Evolutionary conservation across 129 eudicot genomes (phyloP).

Genomic region (Scalesia atractyloides): DNA sequence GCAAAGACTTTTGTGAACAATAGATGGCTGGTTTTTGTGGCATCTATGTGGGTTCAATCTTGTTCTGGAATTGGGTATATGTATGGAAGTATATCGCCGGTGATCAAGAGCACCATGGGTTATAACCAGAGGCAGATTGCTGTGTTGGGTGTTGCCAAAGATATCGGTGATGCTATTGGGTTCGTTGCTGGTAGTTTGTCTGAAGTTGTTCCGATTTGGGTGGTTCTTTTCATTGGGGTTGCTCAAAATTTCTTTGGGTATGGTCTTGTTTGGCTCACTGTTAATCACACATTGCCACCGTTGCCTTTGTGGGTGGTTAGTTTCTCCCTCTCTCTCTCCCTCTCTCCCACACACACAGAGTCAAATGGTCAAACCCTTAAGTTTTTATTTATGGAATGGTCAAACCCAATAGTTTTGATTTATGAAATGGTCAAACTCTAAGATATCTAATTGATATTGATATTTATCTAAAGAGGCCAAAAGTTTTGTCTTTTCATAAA

Average conservation of each 20-base stretch:
- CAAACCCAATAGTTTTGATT: neutral
- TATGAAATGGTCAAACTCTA: neutral
- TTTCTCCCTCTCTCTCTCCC: conserved; percentile 21
- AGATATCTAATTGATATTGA: too few species aligned
- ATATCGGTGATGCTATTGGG: conserved; percentile 72
- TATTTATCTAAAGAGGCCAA: too few species aligned
- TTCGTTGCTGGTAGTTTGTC: conserved; percentile 62
- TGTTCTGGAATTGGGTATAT: conserved; percentile 73
- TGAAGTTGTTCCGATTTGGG: conserved; percentile 74
- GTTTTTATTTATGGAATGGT: neutral
- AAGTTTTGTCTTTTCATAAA: too few species aligned
- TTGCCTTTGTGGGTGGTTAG: conserved; percentile 74
- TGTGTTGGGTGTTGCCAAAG: conserved; percentile 73
- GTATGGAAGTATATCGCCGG: conserved; percentile 78
- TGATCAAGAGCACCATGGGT: conserved; percentile 67
- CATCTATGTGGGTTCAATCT: conserved; percentile 82
- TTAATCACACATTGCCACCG: conserved; percentile 48
- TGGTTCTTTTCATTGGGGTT: conserved; percentile 59
- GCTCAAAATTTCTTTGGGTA: conserved; percentile 72
- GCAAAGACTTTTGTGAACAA: conserved; percentile 43
- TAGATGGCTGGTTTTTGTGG: conserved; percentile 78
- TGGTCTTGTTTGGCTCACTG: conserved; percentile 74
- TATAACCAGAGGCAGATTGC: conserved; percentile 70
- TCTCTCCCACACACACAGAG: neutral
- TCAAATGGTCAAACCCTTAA: neutral